Evolutionary conservation across 2,329 filamentous ascomycete species (phyloP).

Genomic region (Thelonectria discophora): DNA sequence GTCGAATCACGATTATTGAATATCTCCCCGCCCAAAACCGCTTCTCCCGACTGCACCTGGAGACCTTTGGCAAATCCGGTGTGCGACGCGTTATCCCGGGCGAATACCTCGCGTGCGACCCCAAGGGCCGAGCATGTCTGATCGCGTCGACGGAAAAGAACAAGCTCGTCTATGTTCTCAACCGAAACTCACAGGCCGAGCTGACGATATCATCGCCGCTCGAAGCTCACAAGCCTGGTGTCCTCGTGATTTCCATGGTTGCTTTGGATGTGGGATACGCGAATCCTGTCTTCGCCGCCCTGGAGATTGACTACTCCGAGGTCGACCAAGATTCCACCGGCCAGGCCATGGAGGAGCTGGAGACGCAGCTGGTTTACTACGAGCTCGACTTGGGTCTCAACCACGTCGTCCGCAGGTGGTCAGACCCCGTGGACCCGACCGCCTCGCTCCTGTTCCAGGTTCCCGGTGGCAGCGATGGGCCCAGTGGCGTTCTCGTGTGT

Average conservation of each 20-base stretch:
- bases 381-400: constrained; percentile 96
- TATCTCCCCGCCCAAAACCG: constrained; percentile 87
- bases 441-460: constrained; percentile 94
- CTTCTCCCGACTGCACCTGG: constrained; percentile 89
- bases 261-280: constrained; percentile 96
- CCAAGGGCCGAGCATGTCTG: constrained; percentile 93
- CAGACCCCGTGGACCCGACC: constrained; percentile 89
- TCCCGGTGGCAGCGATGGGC: constrained; percentile 90
- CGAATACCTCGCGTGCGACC: constrained; percentile 94
- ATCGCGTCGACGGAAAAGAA: constrained; percentile 98
- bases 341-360: constrained; percentile 79
- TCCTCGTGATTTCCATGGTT: constrained; percentile 86
- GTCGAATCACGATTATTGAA: constrained; percentile 92
- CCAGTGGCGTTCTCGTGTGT: constrained; percentile 94
- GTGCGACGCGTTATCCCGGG: constrained; percentile 92
- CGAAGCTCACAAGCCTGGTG: constrained; percentile 93
- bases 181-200: constrained; percentile 92
- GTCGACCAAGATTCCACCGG: constrained; percentile 91
- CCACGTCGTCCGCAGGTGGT: constrained; percentile 96
- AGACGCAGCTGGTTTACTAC: constrained; percentile 95
- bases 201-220: constrained; percentile 96
- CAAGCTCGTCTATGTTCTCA: constrained; percentile 98
- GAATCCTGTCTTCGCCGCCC: constrained; percentile 93
- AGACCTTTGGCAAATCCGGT: constrained; percentile 98
- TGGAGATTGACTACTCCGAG: constrained; percentile 94